Percentiles rank a stretch among this genome's conserved stretches.
Evolutionary conservation across 2,329 filamentous ascomycete species (phyloP).

Genomic region (Aspergillus udagawae): DNA sequence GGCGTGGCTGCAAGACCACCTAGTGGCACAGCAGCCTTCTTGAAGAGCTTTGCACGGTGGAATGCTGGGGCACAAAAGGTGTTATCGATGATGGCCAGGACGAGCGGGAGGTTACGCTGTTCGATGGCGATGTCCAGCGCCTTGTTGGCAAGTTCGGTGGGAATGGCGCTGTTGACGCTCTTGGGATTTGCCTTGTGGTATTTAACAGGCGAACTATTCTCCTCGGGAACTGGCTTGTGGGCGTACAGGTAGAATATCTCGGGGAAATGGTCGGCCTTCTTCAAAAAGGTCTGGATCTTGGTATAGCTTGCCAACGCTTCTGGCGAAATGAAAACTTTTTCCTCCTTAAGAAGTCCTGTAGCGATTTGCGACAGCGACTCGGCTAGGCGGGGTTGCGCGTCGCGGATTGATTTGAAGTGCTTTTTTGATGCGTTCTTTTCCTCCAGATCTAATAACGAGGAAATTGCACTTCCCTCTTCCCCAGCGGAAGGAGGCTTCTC

Average conservation of each 20-base stretch:
- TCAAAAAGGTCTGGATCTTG: slow-evolving; percentile 67
- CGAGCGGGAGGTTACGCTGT: slow-evolving; percentile 70
- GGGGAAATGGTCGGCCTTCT: slow-evolving; percentile 71
- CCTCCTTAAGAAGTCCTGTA: slow-evolving; percentile 68
- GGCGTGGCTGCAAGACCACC: slow-evolving; percentile 36
- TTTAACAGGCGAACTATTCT: slow-evolving; percentile 55
- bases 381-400: slow-evolving; percentile 34
- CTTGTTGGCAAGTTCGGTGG: slow-evolving; percentile 63
- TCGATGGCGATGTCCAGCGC: slow-evolving; percentile 78
- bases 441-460: slow-evolving; percentile 39
- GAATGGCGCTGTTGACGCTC: slow-evolving; percentile 66
- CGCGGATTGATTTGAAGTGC: slow-evolving; percentile 20
- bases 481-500: slow-evolving; percentile 10
- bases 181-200: slow-evolving; percentile 65
- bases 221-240: slow-evolving; percentile 68
- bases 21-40: slow-evolving; percentile 38
- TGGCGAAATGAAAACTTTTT: slow-evolving; percentile 75
- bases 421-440: slow-evolving; percentile 30
- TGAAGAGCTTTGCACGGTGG: slow-evolving; percentile 41
- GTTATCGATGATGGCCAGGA: slow-evolving; percentile 72
- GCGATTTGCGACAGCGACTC: slow-evolving; percentile 52
- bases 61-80: slow-evolving; percentile 44
- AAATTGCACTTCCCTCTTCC: slow-evolving; percentile 35
- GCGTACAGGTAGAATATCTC: slow-evolving; percentile 78
- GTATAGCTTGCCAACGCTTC: slow-evolving; percentile 71